Base-by-base conservation (phyloP, 106 monocot genomes). In the Phalaenopsis equestris region DNA sequence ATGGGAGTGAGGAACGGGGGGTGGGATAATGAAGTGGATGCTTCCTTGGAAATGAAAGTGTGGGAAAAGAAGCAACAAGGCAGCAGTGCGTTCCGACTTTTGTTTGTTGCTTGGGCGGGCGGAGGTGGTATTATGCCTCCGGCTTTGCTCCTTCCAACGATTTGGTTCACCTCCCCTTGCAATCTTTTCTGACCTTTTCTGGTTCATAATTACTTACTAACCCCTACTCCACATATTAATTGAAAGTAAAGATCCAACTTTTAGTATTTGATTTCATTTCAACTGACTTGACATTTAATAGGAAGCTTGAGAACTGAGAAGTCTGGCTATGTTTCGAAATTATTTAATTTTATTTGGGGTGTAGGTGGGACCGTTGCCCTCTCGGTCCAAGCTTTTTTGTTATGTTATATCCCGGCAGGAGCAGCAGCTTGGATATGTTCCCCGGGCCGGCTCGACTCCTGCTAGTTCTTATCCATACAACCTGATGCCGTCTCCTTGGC, bases 31-130 rank as follows among this genome's bases (percentile, higher is more conserved):
- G 4, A 30, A 30, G 49, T 49, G 46, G 49, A 17, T 49, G 47
- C 49, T 76, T 42, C 76, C 49, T 76, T 76, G 76, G 76, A 76
- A 76, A 76, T 76, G 76, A 12, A 76, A 76, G 49, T 76, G 76
- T 76, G 49, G 76, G 76, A 76, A 76, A 76, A 76, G 49, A 6
- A 75, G 74, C 74, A 45, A 75, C 74, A 75, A 75, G 30, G 72
- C 39, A 15, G 41, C 18, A 42, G 43, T 11, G 49, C 19, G 46
- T 49, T 49, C 47, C 48, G 24, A 76, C 19, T 24, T 76, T 76
- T 49, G 49, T 76, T 76, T 24, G 24, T 5, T 49, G 48, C 48
- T 48, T 49, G 23, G 24, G 76, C 74, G 18, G 42, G 8, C 74
- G 24, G 43, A 42, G 74, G 36, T 65, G 64, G 70, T 5, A 17